A percentile compares a stretch with the other conserved stretches of the same genome.
Evolutionary conservation across 345 rosid genomes (phyloP).

Genomic region (Gossypium australe): DNA sequence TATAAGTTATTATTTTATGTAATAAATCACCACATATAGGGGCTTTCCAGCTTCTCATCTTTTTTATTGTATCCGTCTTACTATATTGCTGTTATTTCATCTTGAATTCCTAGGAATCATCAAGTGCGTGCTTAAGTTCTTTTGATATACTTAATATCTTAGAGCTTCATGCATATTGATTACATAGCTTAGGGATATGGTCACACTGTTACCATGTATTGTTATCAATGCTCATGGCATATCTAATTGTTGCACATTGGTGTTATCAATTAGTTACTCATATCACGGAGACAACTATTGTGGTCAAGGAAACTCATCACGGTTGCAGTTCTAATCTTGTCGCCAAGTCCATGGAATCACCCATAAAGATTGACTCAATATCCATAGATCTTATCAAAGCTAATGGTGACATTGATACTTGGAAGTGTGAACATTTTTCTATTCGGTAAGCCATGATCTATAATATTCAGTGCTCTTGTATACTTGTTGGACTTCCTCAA

Average conservation of each 20-base stretch:
- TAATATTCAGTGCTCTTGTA: background rate
- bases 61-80: background rate
- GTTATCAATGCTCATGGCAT: conserved; percentile 5
- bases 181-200: background rate
- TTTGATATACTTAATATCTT: conserved; percentile 13
- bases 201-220: background rate
- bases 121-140: conserved; percentile 9
- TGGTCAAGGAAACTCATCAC: conserved; percentile 30
- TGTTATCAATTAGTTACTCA: conserved; percentile 17
- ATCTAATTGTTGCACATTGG: conserved; percentile 1
- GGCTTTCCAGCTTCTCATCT: background rate
- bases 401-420: conserved; percentile 28
- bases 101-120: background rate
- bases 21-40: conserved; percentile 16
- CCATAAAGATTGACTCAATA: conserved; percentile 53
- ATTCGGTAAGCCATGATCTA: conserved; percentile 45
- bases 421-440: conserved; percentile 57
- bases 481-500: background rate
- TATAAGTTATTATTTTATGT: conserved; percentile 50
- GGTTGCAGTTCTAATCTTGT: conserved; percentile 23
- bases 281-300: conserved; percentile 21
- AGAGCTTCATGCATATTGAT: background rate
- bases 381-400: conserved; percentile 45
- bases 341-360: conserved; percentile 37
- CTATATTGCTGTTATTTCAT: background rate